Evolutionary conservation across 805 yeast genomes (phyloP).

Genomic region (Kazachstania martiniae): DNA sequence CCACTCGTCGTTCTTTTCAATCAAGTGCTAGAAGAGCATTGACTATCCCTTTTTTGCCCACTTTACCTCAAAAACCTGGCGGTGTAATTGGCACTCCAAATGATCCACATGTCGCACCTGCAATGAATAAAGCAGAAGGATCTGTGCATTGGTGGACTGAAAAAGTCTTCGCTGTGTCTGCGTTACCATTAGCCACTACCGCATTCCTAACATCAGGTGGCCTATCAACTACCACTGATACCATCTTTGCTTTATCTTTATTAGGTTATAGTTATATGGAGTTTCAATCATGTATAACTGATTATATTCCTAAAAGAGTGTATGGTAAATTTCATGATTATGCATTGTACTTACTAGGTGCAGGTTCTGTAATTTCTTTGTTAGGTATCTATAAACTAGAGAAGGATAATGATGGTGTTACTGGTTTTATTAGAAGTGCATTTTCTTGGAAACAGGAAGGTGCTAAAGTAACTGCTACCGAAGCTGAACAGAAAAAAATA

Average conservation of each 20-base stretch:
- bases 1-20: constrained; percentile 13
- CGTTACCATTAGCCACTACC: constrained; percentile 65
- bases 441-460: background rate
- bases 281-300: constrained; percentile 81
- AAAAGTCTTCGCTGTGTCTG: constrained; percentile 52
- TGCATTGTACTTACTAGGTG: constrained; percentile 55
- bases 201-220: constrained; percentile 68
- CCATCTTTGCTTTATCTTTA: constrained; percentile 52
- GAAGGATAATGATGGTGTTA: constrained; percentile 69
- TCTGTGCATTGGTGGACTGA: constrained; percentile 93
- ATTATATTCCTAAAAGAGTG: constrained; percentile 79
- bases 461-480: background rate
- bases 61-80: constrained; percentile 79
- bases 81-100: constrained; percentile 86
- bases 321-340: constrained; percentile 67
- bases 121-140: constrained; percentile 56
- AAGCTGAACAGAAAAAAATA: too few relatives aligned
- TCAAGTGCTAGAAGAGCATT: constrained; percentile 25
- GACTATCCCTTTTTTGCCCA: constrained; percentile 41
- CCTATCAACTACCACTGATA: constrained; percentile 58
- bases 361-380: constrained; percentile 60
- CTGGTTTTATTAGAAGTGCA: constrained; percentile 29
- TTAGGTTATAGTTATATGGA: constrained; percentile 80
- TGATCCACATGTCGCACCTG: constrained; percentile 70
- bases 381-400: constrained; percentile 78